Percentiles rank a stretch among this genome's conserved stretches.
phyloP scores from a whole-genome alignment of 306 rosid genomes.

The Cotoneaster glaucophyllus region DNA sequence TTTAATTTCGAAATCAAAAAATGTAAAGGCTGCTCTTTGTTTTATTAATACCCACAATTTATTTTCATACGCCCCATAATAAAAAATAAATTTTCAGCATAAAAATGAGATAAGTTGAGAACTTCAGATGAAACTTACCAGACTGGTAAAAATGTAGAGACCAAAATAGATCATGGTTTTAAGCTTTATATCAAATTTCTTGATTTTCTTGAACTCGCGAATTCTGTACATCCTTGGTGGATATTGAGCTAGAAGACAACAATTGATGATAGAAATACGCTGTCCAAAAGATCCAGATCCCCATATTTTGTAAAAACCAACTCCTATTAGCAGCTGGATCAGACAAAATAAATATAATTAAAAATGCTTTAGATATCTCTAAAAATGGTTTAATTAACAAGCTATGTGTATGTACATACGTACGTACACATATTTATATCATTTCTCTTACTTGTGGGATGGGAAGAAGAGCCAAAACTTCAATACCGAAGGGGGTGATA shows the following conservation, averaged over 20 bases:
- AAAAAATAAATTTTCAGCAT: no score
- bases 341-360: not conserved
- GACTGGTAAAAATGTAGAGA: slow-evolving; percentile 25
- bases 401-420: no score
- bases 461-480: no score
- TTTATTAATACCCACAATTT: no score
- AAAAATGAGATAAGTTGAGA: not conserved
- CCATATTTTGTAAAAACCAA: not conserved
- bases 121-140: slow-evolving; percentile 10
- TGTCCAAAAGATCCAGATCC: slow-evolving; percentile 3
- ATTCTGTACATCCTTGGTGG: slow-evolving; percentile 20
- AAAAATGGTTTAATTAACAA: no score
- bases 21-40: no score
- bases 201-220: slow-evolving; percentile 11
- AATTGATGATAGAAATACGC: not conserved
- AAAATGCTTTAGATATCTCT: not conserved
- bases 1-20: no score
- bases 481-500: no score
- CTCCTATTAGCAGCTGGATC: not conserved
- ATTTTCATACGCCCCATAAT: no score
- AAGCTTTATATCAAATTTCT: slow-evolving; percentile 5
- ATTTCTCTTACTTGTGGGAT: no score
- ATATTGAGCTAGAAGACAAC: slow-evolving; percentile 18
- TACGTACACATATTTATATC: no score
- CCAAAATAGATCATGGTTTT: slow-evolving; percentile 15